A percentile compares a stretch with the other conserved stretches of the same genome.
Evolutionary conservation across 2,329 filamentous ascomycete species (phyloP).

Genomic region (Colletotrichum plurivorum): DNA sequence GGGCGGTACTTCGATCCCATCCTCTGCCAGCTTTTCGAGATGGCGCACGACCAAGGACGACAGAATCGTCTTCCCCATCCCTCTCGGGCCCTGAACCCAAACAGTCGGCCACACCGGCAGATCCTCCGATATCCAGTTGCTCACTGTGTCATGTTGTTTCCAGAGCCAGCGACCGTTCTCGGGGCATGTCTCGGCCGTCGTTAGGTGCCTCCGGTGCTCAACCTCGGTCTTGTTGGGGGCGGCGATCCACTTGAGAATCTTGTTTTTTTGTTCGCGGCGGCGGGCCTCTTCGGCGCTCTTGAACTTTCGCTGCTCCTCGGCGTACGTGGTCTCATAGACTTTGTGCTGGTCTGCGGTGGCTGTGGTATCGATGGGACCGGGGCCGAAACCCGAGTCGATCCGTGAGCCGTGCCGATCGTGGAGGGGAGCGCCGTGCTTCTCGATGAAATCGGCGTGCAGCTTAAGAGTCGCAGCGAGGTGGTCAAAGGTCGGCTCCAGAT

Average conservation of each 20-base stretch:
- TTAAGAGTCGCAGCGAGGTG: slow-evolving; percentile 7
- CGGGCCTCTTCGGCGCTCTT: not conserved
- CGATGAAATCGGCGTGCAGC: slow-evolving; percentile 10
- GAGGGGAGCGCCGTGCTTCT: not conserved
- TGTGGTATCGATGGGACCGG: not conserved
- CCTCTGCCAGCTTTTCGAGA: slow-evolving; percentile 35
- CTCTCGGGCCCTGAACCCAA: slow-evolving; percentile 52
- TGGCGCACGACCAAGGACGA: slow-evolving; percentile 55
- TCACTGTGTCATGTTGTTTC: slow-evolving; percentile 17
- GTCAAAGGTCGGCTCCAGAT: slow-evolving; percentile 17
- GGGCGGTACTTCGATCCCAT: slow-evolving; percentile 3
- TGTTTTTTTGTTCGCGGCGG: slow-evolving; percentile 3
- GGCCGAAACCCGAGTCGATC: slow-evolving; percentile 19
- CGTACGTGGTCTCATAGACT: not conserved
- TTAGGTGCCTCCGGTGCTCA: slow-evolving; percentile 9
- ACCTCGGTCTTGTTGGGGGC: slow-evolving; percentile 10
- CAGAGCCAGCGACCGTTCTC: slow-evolving; percentile 35
- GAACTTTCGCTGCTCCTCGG: not conserved
- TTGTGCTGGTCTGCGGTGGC: not conserved
- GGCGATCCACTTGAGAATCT: slow-evolving; percentile 28
- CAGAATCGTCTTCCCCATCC: slow-evolving; percentile 58
- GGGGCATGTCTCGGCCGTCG: not conserved
- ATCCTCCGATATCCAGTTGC: slow-evolving; percentile 37
- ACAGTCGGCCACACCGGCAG: slow-evolving; percentile 45
- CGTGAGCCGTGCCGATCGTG: not conserved